These are phyloP conservation scores for Aureobasidium melanogenum DNA, from an alignment of 2,329 filamentous ascomycete genomes.

Conservation along the genomic window DNA sequence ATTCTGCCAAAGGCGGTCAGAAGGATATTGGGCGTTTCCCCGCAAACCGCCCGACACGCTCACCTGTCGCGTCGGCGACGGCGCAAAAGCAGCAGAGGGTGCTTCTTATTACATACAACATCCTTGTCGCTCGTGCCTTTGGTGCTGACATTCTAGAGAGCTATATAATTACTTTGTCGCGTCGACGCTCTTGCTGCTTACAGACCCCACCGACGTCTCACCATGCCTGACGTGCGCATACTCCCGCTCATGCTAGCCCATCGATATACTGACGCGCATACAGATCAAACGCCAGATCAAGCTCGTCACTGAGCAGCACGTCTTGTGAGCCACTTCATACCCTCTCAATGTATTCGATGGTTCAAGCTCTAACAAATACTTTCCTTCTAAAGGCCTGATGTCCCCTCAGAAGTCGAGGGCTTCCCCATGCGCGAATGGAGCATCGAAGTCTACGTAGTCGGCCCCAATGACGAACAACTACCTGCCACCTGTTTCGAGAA, in stretches of 20 bases:
- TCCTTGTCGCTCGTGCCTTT: background rate
- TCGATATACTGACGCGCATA: background rate
- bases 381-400: conserved; percentile 37
- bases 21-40: background rate
- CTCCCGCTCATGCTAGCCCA: background rate
- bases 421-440: conserved; percentile 92
- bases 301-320: conserved; percentile 83
- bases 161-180: background rate
- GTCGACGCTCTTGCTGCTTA: background rate
- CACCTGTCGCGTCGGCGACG: conserved; percentile 2
- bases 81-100: background rate
- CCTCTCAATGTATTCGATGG: background rate
- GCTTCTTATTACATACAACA: background rate
- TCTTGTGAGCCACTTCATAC: conserved; percentile 57
- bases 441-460: conserved; percentile 74
- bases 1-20: background rate
- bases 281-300: conserved; percentile 79
- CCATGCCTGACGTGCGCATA: conserved; percentile 31
- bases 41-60: conserved; percentile 2
- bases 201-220: background rate
- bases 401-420: conserved; percentile 71
- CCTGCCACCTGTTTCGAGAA: conserved; percentile 83
- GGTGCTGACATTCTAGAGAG: background rate
- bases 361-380: background rate
- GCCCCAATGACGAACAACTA: conserved; percentile 77